A percentile compares a stretch with the other conserved stretches of the same genome.
These are phyloP conservation scores for Hysterangium stoloniferum DNA, from an alignment of 768 basidiomycete genomes.

Conservation along the genomic window DNA sequence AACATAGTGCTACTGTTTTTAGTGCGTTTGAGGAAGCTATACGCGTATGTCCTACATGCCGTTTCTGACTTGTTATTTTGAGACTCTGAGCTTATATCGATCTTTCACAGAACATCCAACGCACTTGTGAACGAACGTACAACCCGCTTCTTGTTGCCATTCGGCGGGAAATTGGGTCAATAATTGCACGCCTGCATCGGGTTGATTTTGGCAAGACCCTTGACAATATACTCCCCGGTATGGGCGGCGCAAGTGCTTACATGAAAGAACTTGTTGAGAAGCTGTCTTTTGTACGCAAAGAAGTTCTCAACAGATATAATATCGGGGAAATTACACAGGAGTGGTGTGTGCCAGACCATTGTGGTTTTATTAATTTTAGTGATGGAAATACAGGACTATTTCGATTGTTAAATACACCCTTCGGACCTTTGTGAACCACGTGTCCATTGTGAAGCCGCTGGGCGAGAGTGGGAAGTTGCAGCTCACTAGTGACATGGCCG, in stretches of 20 bases:
- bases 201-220: slow-evolving; percentile 70
- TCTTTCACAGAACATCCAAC: slow-evolving; percentile 38
- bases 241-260: slow-evolving; percentile 71
- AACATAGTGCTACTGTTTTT: slow-evolving; percentile 56
- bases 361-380: too few species aligned
- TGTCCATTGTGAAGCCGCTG: slow-evolving; percentile 86
- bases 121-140: slow-evolving; percentile 46
- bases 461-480: slow-evolving; percentile 92
- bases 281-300: slow-evolving; percentile 69
- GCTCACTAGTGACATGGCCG: slow-evolving; percentile 92
- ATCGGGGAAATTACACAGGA: slow-evolving; percentile 63
- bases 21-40: slow-evolving; percentile 48
- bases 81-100: neutral
- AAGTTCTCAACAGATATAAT: slow-evolving; percentile 62
- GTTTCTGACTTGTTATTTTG: slow-evolving; percentile 3
- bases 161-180: slow-evolving; percentile 70
- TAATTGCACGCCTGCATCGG: slow-evolving; percentile 77
- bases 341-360: slow-evolving; percentile 62
- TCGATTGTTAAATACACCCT: slow-evolving; percentile 74
- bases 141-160: slow-evolving; percentile 62
- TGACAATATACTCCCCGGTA: slow-evolving; percentile 46
- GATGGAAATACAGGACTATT: slow-evolving; percentile 37
- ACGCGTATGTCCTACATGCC: slow-evolving; percentile 36
- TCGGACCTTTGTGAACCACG: slow-evolving; percentile 82
- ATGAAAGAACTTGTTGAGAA: slow-evolving; percentile 91